Conservation (phyloP, 805 yeast genomes). For the Teunomyces aglyptinius region DNA sequence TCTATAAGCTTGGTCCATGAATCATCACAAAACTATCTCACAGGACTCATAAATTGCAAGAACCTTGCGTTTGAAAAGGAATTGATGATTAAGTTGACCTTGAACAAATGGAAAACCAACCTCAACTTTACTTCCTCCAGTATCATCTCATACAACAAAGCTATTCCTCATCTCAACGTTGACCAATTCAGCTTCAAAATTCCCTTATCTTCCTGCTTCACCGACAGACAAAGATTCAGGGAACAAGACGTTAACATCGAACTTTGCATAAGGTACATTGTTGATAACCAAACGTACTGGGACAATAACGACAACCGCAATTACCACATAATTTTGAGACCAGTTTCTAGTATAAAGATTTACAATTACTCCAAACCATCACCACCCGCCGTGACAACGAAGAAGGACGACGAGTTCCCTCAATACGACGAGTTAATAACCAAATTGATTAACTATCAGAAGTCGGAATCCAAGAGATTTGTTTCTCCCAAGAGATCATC, state of each 20-base stretch:
- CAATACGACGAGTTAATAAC: conserved; percentile 23
- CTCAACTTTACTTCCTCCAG: conserved; percentile 20
- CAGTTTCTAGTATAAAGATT: conserved; percentile 1
- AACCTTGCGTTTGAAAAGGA: conserved; percentile 39
- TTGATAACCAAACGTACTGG: conserved; percentile 31
- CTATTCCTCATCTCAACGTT: conserved; percentile 25
- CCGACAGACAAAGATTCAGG: conserved; percentile 8
- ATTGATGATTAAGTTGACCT: conserved; percentile 44
- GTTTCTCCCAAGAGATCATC: conserved; percentile 11
- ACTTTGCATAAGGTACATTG: conserved; percentile 33
- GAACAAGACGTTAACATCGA: conserved; percentile 25
- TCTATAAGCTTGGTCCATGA: conserved; percentile 29
- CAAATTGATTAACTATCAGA: conserved; percentile 17
- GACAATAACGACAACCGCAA: conserved; percentile 36
- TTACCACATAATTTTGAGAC: conserved; percentile 34
- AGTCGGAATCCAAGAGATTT: conserved; percentile 2
- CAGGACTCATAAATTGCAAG: conserved; percentile 28
- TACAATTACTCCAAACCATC: conserved; percentile 4
- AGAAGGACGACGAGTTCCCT: conserved; percentile 12
- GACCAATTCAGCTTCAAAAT: conserved; percentile 53
- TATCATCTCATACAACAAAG: conserved; percentile 18
- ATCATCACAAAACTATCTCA: conserved; percentile 10
- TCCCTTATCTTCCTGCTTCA: conserved; percentile 18
- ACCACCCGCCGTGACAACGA: neutral
- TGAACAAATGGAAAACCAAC: conserved; percentile 47